Evolutionary conservation across 1,284 basidiomycete species (phyloP).

Genomic region (Sporisorium iseilematis-ciliati): DNA sequence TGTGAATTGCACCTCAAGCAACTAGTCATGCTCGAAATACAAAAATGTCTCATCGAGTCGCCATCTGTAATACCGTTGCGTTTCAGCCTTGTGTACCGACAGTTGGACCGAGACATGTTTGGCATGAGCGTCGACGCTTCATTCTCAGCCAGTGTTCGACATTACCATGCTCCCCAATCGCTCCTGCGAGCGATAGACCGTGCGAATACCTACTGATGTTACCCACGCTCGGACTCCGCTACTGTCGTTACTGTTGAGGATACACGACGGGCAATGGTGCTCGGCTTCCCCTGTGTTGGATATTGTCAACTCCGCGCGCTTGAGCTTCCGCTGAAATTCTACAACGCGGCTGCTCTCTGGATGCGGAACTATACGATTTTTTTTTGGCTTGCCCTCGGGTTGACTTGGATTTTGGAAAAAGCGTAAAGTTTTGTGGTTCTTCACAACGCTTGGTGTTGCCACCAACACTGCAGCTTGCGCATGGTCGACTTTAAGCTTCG

Average conservation of each 20-base stretch:
- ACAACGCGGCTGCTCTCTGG: too few relatives aligned
- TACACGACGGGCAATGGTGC: too few relatives aligned
- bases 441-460: not conserved
- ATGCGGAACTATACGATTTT: not conserved
- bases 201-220: too few relatives aligned
- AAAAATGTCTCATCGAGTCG: conserved; percentile 9
- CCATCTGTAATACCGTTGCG: conserved; percentile 1
- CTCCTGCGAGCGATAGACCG: too few relatives aligned
- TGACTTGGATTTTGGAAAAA: not conserved
- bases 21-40: too few relatives aligned
- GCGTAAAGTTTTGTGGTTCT: not conserved
- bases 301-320: too few relatives aligned
- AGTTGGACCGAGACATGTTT: not conserved
- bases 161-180: too few relatives aligned
- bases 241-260: too few relatives aligned
- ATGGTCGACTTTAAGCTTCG: too few relatives aligned
- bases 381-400: not conserved
- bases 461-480: not conserved
- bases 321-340: too few relatives aligned
- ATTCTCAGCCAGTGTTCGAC: not conserved
- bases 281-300: too few relatives aligned
- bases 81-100: conserved; percentile 8
- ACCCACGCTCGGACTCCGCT: too few relatives aligned
- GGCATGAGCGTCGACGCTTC: not conserved
- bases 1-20: not conserved